Percentiles rank a stretch among this genome's conserved stretches.
Evolutionary conservation across 1,284 basidiomycete genomes (phyloP).

Genomic region (Pisolithus thermaeus): DNA sequence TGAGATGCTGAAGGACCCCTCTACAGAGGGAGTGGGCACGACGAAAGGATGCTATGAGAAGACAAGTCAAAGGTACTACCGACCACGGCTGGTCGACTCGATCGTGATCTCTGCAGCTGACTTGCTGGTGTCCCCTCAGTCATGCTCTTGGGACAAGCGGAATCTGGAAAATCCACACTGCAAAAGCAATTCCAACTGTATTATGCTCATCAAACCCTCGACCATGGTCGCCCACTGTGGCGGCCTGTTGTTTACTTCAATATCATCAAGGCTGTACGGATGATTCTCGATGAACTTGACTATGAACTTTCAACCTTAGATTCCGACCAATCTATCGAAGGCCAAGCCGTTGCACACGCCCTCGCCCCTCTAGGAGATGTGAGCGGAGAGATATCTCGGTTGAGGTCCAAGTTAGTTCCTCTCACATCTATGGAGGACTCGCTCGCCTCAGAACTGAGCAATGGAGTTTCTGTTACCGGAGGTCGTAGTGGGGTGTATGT

Average conservation of each 20-base stretch:
- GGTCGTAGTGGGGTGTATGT: slow-evolving; percentile 59
- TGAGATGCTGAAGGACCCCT: not conserved
- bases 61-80: slow-evolving; percentile 62
- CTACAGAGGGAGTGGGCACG: slow-evolving; percentile 50
- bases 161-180: slow-evolving; percentile 74
- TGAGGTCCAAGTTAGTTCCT: slow-evolving; percentile 55
- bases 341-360: slow-evolving; percentile 26
- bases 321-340: slow-evolving; percentile 24
- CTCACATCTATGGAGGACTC: slow-evolving; percentile 62
- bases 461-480: slow-evolving; percentile 52
- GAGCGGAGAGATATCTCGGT: slow-evolving; percentile 41
- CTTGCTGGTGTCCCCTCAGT: slow-evolving; percentile 31
- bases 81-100: not conserved
- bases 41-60: slow-evolving; percentile 42
- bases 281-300: slow-evolving; percentile 70
- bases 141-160: slow-evolving; percentile 70
- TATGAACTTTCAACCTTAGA: slow-evolving; percentile 40
- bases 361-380: slow-evolving; percentile 30
- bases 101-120: slow-evolving; percentile 5
- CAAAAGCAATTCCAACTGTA: slow-evolving; percentile 79
- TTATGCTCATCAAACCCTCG: slow-evolving; percentile 64
- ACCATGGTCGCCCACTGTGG: slow-evolving; percentile 68
- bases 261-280: slow-evolving; percentile 70
- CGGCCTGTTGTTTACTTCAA: slow-evolving; percentile 76
- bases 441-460: slow-evolving; percentile 61